Evolutionary conservation across 1,139 yeast genomes (phyloP).

Genomic region (Yamadazyma buinensis): DNA sequence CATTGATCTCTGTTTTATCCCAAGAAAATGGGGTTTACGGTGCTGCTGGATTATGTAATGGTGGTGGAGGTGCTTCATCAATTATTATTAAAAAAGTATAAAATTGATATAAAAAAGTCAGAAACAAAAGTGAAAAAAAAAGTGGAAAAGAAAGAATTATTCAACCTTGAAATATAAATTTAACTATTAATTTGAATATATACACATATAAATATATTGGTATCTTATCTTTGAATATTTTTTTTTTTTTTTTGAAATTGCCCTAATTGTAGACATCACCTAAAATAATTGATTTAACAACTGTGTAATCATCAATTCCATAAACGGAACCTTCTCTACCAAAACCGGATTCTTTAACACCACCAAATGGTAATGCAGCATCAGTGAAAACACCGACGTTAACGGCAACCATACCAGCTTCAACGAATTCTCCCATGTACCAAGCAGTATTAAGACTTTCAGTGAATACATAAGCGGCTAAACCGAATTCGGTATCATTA

Average conservation of each 20-base stretch:
- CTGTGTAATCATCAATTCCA: slow-evolving; percentile 44
- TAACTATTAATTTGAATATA: too few relatives aligned
- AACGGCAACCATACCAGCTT: slow-evolving; percentile 46
- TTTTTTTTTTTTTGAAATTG: too few relatives aligned
- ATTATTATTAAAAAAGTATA: slow-evolving; percentile 23
- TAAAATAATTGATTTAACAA: slow-evolving; percentile 35
- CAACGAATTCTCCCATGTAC: slow-evolving; percentile 41
- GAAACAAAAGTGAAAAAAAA: too few relatives aligned
- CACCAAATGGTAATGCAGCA: slow-evolving; percentile 50
- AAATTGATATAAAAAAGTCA: too few relatives aligned
- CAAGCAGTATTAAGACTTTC: slow-evolving; percentile 52
- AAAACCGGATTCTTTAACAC: slow-evolving; percentile 45
- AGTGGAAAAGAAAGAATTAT: too few relatives aligned
- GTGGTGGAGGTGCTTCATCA: slow-evolving; percentile 95
- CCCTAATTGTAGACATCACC: slow-evolving; percentile 34
- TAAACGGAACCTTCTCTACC: slow-evolving; percentile 50
- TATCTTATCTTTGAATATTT: too few relatives aligned
- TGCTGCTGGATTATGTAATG: slow-evolving; percentile 94
- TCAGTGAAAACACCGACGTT: slow-evolving; percentile 45
- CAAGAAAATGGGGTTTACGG: slow-evolving; percentile 90
- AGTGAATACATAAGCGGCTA: slow-evolving; percentile 43
- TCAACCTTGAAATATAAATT: too few relatives aligned
- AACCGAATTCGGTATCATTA: slow-evolving; percentile 41
- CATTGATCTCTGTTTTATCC: slow-evolving; percentile 66
- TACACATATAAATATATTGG: too few relatives aligned